Base-by-base conservation (phyloP, 2,329 filamentous ascomycete genomes). In the Juglanconis sp. region DNA sequence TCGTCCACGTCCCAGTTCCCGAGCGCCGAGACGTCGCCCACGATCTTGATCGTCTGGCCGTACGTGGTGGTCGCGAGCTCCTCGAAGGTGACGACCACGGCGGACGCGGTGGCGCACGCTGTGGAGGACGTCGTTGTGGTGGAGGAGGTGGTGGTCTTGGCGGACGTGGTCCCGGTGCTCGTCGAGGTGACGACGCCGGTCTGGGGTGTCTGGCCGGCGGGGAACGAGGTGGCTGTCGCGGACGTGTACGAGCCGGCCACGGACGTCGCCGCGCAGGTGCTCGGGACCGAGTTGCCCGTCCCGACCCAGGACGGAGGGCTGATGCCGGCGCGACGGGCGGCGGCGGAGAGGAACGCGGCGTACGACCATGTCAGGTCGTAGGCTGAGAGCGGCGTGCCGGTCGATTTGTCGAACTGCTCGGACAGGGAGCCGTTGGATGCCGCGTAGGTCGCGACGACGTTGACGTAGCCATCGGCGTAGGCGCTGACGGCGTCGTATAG, bases 321-420 rank as follows among this genome's bases (percentile, higher is more conserved):
- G 15, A 81, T 67, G 24, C 79, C 80, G 51, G 79, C 79, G 51
- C 87, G 81, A 42, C 87, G 81, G 47, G 79, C 79, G 31, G 77
- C 74, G n/a, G 83, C 82, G 0, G 87, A 88, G 51, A 91, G 74
- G 71, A 91, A 87, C 0, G 87, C 81, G 1, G 87, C 87, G 65
- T 90, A 91, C 0, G 87, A 90, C 88, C 88, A 91, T 3, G 88
- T 91, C 34, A 91, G 75, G 64, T 91, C 86, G 17, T 76, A 74
- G 1, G 88, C 89, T 1, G 87, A 89, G 4, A 87, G 74, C 1
- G 85, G 86, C 0, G 68, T 64, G 35, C 82, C 86, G 48, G 70
- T 74, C 58, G 74, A 72, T 65, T 81, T 81, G 65, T 82, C 79
- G 67, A 83, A 91, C 70, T 91, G 88, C 75, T 92, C 89, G 1